Evolutionary conservation across 805 yeast species (phyloP), one percentile per base, ranked within the genome.

Genomic region (Spathaspora girioi): DNA sequence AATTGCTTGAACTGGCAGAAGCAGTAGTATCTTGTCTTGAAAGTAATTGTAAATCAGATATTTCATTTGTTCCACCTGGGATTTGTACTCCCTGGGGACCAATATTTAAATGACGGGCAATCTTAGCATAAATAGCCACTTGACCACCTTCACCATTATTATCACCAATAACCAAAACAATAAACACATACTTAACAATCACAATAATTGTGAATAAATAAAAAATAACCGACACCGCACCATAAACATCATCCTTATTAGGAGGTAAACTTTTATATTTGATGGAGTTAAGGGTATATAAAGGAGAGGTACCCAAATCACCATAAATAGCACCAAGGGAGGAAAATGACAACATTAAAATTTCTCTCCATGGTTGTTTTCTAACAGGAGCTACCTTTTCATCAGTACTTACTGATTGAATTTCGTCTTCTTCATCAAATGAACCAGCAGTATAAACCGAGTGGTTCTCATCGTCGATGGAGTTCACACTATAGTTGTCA

Each of bases 61-160:
- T 52, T 54, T 67, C 68, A 1, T 68, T 58, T 6, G 67, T 64
- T 26, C 79, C 78, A 29, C 79, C 78, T 1, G 78, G 77, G 15
- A 77, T 69, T 27, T 59, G 58, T 3, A 75, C 78, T 23, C 81
- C 79, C 43, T 60, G 65, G 2, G 79, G 80, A 12, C 79, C 81
- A 47, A 79, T 66, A 38, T 71, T 72, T 54, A 81, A 63, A 38
- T 68, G 66, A 41, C 82, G 67, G 5, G 84, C 82, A 32, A 81
- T 72, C 59, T 80, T 80, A 19, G 85, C 79, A 56, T 81, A 82
- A 43, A 82, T 75, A n/a, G 87, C 86, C 32, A 82, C 76, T 53
- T 80, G 84, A 1, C 87, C 86, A 54, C 87, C 86, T 60, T 82
- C 84, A 45, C 83, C 83, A 45, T 79, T 73, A 61, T 81, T 80